phyloP scores from a whole-genome alignment of 2,329 filamentous ascomycete genomes.

The Paraphaeosphaeria minitans region DNA sequence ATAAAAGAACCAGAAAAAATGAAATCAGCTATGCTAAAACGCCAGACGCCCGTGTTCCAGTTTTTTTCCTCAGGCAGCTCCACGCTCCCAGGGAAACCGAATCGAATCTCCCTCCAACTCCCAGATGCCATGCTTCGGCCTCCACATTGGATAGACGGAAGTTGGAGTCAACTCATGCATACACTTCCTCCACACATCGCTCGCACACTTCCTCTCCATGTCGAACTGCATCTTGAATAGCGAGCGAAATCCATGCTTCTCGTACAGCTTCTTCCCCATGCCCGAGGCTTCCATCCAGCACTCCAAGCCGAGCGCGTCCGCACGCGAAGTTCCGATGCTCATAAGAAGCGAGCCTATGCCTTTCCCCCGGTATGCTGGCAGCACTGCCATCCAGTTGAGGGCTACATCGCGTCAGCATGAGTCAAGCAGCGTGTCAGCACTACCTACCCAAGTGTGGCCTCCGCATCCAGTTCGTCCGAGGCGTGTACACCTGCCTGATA shows the following conservation, averaged over 20 bases:
- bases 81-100: constrained; percentile 32
- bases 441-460: constrained; percentile 41
- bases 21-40: not conserved
- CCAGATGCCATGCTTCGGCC: constrained; percentile 31
- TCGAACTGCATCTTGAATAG: constrained; percentile 40
- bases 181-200: constrained; percentile 40
- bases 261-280: constrained; percentile 46
- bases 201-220: constrained; percentile 27
- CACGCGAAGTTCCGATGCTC: constrained; percentile 38
- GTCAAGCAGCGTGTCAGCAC: not conserved
- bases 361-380: constrained; percentile 41
- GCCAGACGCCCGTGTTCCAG: not conserved
- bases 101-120: constrained; percentile 19
- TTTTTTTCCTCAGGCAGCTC: not conserved
- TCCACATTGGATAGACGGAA: constrained; percentile 41
- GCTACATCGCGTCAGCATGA: constrained; percentile 21
- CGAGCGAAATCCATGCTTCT: constrained; percentile 36
- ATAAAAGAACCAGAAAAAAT: not conserved
- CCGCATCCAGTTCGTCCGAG: constrained; percentile 40
- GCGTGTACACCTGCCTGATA: constrained; percentile 40
- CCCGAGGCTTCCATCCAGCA: constrained; percentile 47
- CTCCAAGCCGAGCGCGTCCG: constrained; percentile 42
- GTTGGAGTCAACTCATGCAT: constrained; percentile 41
- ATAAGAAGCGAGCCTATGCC: constrained; percentile 46
- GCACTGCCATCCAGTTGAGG: constrained; percentile 45